Evolutionary conservation across 257 asterid species (phyloP).

Genomic region (Solanum dulcamara): DNA sequence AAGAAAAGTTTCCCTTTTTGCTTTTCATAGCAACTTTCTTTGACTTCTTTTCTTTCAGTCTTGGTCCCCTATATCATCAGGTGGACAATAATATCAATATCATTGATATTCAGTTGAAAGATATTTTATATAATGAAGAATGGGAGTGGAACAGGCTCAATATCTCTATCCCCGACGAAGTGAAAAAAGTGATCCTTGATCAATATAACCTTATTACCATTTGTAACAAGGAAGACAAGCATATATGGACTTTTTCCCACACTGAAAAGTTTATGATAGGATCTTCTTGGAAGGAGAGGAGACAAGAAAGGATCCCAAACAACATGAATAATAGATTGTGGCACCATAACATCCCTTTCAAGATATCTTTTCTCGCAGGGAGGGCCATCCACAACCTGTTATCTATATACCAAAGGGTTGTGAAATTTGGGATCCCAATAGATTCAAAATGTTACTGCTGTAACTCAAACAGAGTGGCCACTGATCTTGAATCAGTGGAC

Average conservation of each 20-base stretch:
- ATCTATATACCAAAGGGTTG: neutral
- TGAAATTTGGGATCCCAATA: neutral
- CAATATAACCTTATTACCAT: neutral
- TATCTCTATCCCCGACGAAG: neutral
- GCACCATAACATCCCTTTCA: neutral
- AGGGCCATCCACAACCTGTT: neutral
- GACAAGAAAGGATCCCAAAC: neutral
- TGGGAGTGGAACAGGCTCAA: neutral
- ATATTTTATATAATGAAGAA: neutral
- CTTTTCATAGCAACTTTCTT: no score
- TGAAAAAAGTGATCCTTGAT: neutral
- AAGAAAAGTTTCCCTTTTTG: no score
- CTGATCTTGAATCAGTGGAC: neutral
- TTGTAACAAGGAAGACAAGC: neutral
- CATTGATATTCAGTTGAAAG: neutral
- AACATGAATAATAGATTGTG: neutral
- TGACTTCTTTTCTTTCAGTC: no score
- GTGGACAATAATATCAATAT: neutral
- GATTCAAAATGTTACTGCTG: neutral
- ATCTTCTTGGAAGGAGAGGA: neutral
- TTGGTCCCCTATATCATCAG: neutral
- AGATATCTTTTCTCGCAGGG: neutral
- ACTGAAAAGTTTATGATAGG: neutral
- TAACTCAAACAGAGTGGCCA: neutral
- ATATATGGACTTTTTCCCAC: neutral